Percentiles rank a stretch among this genome's conserved stretches.
Conservation (phyloP, 192 early-diverging fungal species). For the Coemansia reversa region DNA sequence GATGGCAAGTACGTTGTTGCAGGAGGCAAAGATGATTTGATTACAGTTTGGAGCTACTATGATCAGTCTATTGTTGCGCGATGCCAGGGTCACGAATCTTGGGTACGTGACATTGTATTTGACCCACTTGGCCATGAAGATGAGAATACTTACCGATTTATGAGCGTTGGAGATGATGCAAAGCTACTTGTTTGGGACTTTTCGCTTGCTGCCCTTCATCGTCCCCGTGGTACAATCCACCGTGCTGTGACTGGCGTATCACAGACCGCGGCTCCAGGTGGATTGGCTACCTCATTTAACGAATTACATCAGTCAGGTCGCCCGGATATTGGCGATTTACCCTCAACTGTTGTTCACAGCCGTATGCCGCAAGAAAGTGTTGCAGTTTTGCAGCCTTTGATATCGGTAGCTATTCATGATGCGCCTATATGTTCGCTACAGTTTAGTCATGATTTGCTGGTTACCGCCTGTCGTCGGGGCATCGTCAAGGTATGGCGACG, state of each 20-base stretch:
- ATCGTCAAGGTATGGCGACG: constrained; percentile 72
- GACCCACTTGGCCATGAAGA: constrained; percentile 73
- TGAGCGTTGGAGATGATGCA: constrained; percentile 88
- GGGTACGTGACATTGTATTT: constrained; percentile 82
- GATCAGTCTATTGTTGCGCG: constrained; percentile 77
- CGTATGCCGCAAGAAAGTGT: constrained; percentile 51
- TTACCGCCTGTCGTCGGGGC: constrained; percentile 75
- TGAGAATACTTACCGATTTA: constrained; percentile 80
- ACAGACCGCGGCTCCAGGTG: background rate
- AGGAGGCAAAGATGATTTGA: constrained; percentile 91
- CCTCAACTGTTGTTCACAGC: constrained; percentile 20
- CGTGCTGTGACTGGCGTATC: background rate
- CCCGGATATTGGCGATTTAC: constrained; percentile 4
- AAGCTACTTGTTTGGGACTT: constrained; percentile 94
- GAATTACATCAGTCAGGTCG: constrained; percentile 18
- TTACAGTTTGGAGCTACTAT: constrained; percentile 85
- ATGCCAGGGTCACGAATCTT: constrained; percentile 89
- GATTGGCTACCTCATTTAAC: background rate
- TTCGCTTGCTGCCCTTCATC: constrained; percentile 69
- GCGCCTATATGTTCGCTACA: constrained; percentile 62
- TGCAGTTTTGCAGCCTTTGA: constrained; percentile 69
- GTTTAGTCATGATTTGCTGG: constrained; percentile 69
- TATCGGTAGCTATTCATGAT: constrained; percentile 62
- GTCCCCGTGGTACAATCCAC: constrained; percentile 58
- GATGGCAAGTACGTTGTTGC: constrained; percentile 81